phyloP scores from a whole-genome alignment of 805 yeast genomes.

The Lipomyces kockii region DNA sequence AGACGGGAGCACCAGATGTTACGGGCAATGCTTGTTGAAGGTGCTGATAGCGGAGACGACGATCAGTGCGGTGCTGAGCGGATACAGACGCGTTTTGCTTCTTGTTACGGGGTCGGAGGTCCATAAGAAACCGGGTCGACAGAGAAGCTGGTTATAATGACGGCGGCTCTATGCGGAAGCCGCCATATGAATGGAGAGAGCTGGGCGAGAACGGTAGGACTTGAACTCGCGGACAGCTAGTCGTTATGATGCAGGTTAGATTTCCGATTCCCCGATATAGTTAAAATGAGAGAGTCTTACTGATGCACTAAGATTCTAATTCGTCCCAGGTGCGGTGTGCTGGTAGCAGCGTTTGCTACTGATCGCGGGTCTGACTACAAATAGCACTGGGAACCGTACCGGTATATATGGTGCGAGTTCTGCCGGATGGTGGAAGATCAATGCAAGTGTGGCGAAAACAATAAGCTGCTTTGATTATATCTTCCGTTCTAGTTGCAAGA shows the following conservation, averaged over 20 bases:
- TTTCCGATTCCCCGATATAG: background rate
- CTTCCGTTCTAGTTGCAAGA: background rate
- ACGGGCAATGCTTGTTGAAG: slow-evolving; percentile 1
- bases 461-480: background rate
- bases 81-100: slow-evolving; percentile 6
- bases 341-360: background rate
- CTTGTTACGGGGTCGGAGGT: slow-evolving; percentile 22
- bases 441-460: background rate
- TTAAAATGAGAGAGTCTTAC: background rate
- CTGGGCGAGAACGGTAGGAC: background rate
- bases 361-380: slow-evolving; percentile 4
- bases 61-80: slow-evolving; percentile 17
- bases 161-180: slow-evolving; percentile 4
- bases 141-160: background rate
- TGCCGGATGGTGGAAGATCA: background rate
- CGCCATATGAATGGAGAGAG: slow-evolving; percentile 6
- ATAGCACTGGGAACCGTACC: background rate
- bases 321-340: background rate
- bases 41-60: slow-evolving; percentile 16
- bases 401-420: background rate
- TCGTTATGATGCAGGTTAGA: background rate
- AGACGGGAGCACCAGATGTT: background rate
- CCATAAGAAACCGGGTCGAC: slow-evolving; percentile 22
- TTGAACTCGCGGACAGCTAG: background rate
- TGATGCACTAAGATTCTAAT: background rate